phyloP scores from a whole-genome alignment of 257 asterid species.

The Petunia axillaris region DNA sequence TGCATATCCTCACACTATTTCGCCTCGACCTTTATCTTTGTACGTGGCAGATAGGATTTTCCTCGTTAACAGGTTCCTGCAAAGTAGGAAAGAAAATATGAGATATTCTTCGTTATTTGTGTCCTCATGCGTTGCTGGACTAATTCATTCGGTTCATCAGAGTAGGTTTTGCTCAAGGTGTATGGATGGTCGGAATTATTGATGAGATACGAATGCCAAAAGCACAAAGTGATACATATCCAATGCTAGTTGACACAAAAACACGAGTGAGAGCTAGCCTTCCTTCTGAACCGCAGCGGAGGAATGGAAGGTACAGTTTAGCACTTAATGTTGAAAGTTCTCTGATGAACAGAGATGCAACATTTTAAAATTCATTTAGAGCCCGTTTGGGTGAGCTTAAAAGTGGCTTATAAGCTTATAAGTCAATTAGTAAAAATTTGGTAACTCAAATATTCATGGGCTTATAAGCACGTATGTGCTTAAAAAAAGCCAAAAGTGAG shows the following conservation, averaged over 20 bases:
- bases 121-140: slow-evolving; percentile 28
- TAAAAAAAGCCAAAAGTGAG: too few species aligned
- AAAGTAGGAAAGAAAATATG: neutral
- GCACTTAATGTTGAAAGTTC: slow-evolving; percentile 10
- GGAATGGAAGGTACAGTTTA: slow-evolving; percentile 77
- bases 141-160: slow-evolving; percentile 48
- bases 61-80: slow-evolving; percentile 4
- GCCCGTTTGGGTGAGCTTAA: too few species aligned
- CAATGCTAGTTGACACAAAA: slow-evolving; percentile 79
- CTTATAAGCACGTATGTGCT: too few species aligned
- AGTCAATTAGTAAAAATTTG: too few species aligned
- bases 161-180: slow-evolving; percentile 77
- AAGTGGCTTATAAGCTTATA: too few species aligned
- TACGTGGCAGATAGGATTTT: neutral
- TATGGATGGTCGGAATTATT: slow-evolving; percentile 88
- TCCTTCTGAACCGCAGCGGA: slow-evolving; percentile 80
- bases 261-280: slow-evolving; percentile 71
- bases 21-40: slow-evolving; percentile 17
- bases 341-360: slow-evolving; percentile 26
- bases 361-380: neutral
- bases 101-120: neutral
- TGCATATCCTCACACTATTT: neutral
- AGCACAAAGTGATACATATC: slow-evolving; percentile 50
- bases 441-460: too few species aligned
- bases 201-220: slow-evolving; percentile 83